These are phyloP conservation scores for Phoma sp. DNA, from an alignment of 2,329 filamentous ascomycete genomes.

Conservation along the genomic window DNA sequence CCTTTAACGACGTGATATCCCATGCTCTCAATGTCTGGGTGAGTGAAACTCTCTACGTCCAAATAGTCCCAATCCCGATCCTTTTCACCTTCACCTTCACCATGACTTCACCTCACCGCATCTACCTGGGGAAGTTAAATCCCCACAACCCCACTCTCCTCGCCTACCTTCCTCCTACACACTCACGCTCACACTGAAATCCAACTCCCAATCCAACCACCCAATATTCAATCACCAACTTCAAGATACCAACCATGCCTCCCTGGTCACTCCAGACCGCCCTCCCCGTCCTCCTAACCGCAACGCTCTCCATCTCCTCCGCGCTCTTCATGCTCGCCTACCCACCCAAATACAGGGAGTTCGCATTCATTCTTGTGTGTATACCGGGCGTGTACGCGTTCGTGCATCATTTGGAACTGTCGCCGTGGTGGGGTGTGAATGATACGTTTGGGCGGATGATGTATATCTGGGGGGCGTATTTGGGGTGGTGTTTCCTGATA, in stretches of 20 bases:
- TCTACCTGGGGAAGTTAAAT: no score
- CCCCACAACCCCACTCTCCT: no score
- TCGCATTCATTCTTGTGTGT: constrained; percentile 17
- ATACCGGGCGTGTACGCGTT: constrained; percentile 25
- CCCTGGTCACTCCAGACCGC: background rate
- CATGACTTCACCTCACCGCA: no score
- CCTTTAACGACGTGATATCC: no score
- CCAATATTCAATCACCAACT: background rate
- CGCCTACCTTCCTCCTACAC: background rate
- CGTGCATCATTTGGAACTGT: constrained; percentile 2
- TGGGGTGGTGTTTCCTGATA: constrained; percentile 24
- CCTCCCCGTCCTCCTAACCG: background rate
- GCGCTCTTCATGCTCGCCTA: constrained; percentile 26
- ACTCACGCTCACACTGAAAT: no score
- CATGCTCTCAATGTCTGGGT: no score
- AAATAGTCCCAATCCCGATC: no score
- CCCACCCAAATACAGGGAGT: constrained; percentile 18
- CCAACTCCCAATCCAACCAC: background rate
- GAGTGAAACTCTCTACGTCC: no score
- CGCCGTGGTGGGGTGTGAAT: constrained; percentile 8
- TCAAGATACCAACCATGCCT: background rate
- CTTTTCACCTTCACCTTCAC: no score
- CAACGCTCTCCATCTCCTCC: constrained; percentile 3
- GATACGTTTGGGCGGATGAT: constrained; percentile 27
- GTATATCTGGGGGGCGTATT: constrained; percentile 30